Evolutionary conservation across 208 protist genomes (phyloP), one percentile per base, ranked within the genome.

Genomic region (Crithidia expoeki): DNA sequence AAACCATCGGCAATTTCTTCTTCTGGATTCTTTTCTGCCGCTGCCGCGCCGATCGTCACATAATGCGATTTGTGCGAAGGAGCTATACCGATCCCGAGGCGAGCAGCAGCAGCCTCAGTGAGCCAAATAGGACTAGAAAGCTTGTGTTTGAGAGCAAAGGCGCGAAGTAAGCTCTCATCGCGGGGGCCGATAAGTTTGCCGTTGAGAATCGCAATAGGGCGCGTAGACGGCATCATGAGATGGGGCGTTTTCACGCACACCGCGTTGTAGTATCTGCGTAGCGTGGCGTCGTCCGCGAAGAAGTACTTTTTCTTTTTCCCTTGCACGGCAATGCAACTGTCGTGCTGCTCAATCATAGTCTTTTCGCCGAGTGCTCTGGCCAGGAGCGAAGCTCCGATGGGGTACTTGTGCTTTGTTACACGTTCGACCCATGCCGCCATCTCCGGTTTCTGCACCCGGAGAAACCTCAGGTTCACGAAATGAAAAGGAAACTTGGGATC

Each of bases 91-190:
- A 96, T 84, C 11, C 92, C 92, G 61, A 94, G 72, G 27, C 82
- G 81, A 19, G 56, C 58, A 19, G 89, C 92, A 7, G 63, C 68
- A 14, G 69, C 25, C 28, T 84, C 80, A 2, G 80, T 94, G n/a
- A 96, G 66, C 89, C 92, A 96, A 61, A 96, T 78, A 25, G 92
- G 92, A 53, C 92, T 96, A 53, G 92, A 93, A 46, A 96, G 75
- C 68, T 93, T 93, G 72, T 93, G 73, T 52, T 87, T 85, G n/a
- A 96, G 76, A 12, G 89, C 80, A 72, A 92, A 92, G 9, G 68
- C 53, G 52, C 92, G 84, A 25, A 96, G 74, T 32, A 90, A 79
- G 21, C 79, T 71, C 77, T 96, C 89, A 58, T 94, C 92, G 14
- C 92, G 83, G 21, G 84, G 81, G 28, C 92, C 92, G 30, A 93